These are phyloP conservation scores for Myochromella boudieri DNA, from an alignment of 768 basidiomycete genomes.

Conservation along the genomic window DNA sequence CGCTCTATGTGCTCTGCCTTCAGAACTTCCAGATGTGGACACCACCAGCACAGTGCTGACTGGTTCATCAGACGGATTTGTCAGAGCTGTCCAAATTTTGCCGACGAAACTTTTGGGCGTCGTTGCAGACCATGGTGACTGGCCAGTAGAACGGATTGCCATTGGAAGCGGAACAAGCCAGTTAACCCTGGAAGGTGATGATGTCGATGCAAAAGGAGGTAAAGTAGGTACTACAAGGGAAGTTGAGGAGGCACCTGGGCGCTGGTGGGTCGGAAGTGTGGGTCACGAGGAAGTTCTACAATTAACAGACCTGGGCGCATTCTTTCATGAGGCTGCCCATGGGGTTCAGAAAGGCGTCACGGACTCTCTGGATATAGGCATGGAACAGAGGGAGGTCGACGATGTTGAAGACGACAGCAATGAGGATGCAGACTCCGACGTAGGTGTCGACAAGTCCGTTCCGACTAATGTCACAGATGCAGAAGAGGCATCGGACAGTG, in stretches of 20 bases:
- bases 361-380: not conserved
- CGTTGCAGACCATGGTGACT: conserved; percentile 88
- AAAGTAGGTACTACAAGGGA: conserved; percentile 11
- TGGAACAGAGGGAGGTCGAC: conserved; percentile 34
- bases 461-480: conserved; percentile 4
- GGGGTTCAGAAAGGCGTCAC: conserved; percentile 1
- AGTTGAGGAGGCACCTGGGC: conserved; percentile 22
- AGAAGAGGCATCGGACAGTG: conserved; percentile 23
- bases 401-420: conserved; percentile 27
- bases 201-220: conserved; percentile 2
- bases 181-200: conserved; percentile 28
- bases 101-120: conserved; percentile 90
- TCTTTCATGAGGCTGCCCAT: conserved; percentile 44
- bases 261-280: conserved; percentile 89
- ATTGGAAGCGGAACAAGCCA: conserved; percentile 45
- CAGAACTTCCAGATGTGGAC: conserved; percentile 58
- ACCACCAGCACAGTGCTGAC: conserved; percentile 75
- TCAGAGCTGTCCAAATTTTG: conserved; percentile 83
- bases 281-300: conserved; percentile 87
- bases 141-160: conserved; percentile 86
- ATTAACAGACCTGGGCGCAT: conserved; percentile 79
- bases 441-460: conserved; percentile 23
- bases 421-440: conserved; percentile 23
- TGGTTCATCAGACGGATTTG: conserved; percentile 89
- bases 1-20: conserved; percentile 74